These are phyloP conservation scores for Sphaerobolus stellatus DNA, from an alignment of 1,284 basidiomycete genomes.

Conservation along the genomic window DNA sequence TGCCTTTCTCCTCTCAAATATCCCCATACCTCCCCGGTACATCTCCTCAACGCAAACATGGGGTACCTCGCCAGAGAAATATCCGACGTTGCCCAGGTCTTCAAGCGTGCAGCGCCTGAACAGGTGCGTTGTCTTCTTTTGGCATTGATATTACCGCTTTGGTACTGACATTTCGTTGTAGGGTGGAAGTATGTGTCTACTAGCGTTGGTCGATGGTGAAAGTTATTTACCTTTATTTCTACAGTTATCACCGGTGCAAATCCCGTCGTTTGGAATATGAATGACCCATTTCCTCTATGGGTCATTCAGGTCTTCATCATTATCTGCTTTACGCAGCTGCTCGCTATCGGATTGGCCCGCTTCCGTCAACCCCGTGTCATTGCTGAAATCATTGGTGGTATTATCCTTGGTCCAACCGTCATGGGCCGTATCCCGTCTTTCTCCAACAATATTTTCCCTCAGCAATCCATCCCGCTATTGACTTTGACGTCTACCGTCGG, in stretches of 20 bases:
- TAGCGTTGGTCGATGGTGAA: constrained; percentile 32
- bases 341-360: constrained; percentile 59
- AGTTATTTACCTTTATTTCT: constrained; percentile 5
- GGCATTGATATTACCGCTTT: neutral
- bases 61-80: constrained; percentile 43
- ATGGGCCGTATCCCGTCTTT: constrained; percentile 72
- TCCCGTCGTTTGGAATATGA: constrained; percentile 56
- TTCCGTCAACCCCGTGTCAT: constrained; percentile 86
- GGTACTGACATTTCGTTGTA: neutral
- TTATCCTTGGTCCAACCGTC: constrained; percentile 54
- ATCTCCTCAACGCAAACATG: constrained; percentile 25
- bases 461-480: constrained; percentile 66
- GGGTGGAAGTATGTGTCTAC: constrained; percentile 39
- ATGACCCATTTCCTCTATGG: constrained; percentile 78
- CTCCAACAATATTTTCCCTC: constrained; percentile 73
- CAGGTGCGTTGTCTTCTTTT: constrained; percentile 38
- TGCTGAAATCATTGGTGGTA: constrained; percentile 83
- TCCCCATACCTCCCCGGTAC: neutral
- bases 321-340: constrained; percentile 70
- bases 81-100: constrained; percentile 29
- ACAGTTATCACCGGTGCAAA: constrained; percentile 69
- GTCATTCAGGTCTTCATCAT: constrained; percentile 83
- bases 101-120: constrained; percentile 43
- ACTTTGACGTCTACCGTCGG: constrained; percentile 86
- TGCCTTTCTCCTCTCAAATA: too few species aligned